Conservation (phyloP, 2,329 filamentous ascomycete genomes). For the Neonectria hederae region DNA sequence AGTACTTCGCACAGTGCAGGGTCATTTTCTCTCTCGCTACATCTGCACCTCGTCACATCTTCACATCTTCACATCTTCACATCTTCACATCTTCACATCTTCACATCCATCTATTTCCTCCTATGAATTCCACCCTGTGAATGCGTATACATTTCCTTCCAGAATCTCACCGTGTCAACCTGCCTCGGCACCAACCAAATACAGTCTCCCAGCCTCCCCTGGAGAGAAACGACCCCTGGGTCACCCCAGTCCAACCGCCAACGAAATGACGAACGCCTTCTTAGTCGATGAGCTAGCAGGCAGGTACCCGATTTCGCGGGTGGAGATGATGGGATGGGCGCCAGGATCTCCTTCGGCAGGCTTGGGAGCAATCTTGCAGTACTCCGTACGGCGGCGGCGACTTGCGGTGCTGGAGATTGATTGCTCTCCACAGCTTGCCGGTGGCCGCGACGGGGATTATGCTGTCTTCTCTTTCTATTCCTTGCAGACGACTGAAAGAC, state of each 20-base stretch:
- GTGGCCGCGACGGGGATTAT: neutral
- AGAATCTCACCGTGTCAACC: neutral
- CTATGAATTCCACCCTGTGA: neutral
- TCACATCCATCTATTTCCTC: no score
- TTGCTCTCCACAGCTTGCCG: neutral
- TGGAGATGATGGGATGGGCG: slow-evolving; percentile 15
- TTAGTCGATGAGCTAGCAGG: slow-evolving; percentile 1
- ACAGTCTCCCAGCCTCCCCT: neutral
- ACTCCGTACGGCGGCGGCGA: neutral
- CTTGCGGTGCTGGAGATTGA: neutral
- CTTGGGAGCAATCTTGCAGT: neutral
- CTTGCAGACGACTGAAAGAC: neutral
- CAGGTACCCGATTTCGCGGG: slow-evolving; percentile 2
- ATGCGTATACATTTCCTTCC: neutral
- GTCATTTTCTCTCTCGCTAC: neutral
- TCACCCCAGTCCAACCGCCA: slow-evolving; percentile 1
- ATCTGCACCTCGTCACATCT: neutral
- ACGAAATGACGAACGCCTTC: slow-evolving; percentile 4
- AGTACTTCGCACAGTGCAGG: neutral
- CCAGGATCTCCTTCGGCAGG: neutral
- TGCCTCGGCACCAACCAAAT: neutral
- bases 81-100: no score
- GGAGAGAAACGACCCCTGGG: slow-evolving; percentile 7
- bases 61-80: neutral
- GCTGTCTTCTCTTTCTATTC: neutral